Conservation (phyloP, 371 early-diverging fungal genomes). For the Mortierella sp. region DNA sequence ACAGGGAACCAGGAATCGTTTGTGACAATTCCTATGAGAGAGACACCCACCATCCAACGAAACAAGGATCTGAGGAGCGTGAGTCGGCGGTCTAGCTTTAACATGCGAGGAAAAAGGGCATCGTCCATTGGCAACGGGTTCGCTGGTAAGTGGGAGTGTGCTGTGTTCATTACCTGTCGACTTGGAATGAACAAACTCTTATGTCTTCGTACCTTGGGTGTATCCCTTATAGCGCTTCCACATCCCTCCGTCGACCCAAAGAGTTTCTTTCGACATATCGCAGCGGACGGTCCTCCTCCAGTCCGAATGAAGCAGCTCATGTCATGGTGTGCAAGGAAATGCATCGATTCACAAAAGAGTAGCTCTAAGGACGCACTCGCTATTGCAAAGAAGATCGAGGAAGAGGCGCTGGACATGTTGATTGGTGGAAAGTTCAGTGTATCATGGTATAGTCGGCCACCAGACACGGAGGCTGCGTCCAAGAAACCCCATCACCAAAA, state of each 20-base stretch:
- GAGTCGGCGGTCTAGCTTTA: conserved; percentile 72
- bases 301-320: conserved; percentile 76
- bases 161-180: neutral
- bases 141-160: conserved; percentile 57
- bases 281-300: conserved; percentile 74
- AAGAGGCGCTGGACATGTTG: conserved; percentile 60
- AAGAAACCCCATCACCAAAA: conserved; percentile 68
- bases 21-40: conserved; percentile 54
- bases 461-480: conserved; percentile 24
- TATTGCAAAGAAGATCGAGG: conserved; percentile 56
- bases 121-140: conserved; percentile 69
- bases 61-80: conserved; percentile 60
- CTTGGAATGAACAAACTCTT: neutral
- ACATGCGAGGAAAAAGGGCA: conserved; percentile 74
- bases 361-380: conserved; percentile 29
- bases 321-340: conserved; percentile 66
- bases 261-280: conserved; percentile 73
- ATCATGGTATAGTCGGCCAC: conserved; percentile 67
- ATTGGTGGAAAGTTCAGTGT: conserved; percentile 56
- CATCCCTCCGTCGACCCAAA: conserved; percentile 64
- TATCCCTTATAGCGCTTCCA: conserved; percentile 59
- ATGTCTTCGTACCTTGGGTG: neutral
- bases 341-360: conserved; percentile 36
- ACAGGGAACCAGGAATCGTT: conserved; percentile 25
- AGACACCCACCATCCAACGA: conserved; percentile 62